Evolutionary conservation across 352 stramenopile species (phyloP), one percentile per base, ranked within the genome.

Genomic region (Globisporangium rhizosaccharum): DNA sequence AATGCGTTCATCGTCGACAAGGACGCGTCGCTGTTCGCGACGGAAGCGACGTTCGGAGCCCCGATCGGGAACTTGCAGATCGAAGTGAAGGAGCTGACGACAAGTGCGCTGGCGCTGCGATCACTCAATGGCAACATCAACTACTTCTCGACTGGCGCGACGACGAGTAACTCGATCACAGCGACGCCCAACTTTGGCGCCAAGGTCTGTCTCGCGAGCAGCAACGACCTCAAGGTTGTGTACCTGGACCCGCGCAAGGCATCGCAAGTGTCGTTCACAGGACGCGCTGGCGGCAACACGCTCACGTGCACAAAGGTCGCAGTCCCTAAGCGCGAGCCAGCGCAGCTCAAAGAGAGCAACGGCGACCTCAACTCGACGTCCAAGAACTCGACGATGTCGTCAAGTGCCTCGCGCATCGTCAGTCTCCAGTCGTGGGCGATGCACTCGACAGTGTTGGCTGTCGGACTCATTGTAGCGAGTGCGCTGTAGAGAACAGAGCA

Each of bases 21-120:
- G 41, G 41, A 47, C 41, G 41, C 41, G 6, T 2, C 6, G 41
- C 10, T 47, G 41, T 47, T n/a, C 14, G 41, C 41, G 3, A 23
- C 10, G 12, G 41, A 47, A 6, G 41, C 18, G 41, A 8, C 2
- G 15, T 18, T 47, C 15, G 9, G 3, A 1, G 41, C 41, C 7
- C 41, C 41, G 14, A 9, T 47, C 0, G 93, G 78, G 15, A 85
- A 77, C 1, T 7, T 47, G 0, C 41, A 47, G 18, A 3, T 47
- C 41, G 41, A 47, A 47, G 41, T 47, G 41, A 47, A 47, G 18
- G 41, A 18, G 41, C 41, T 47, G 2, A 47, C 41, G 12, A 12
- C 41, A 7, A 18, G 41, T 14, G 14, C 41, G 12, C 41, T 47
- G 14, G 12, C 41, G 7, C 18, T 47, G 2, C 41, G 9, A 14